Evolutionary conservation across 176 grass and related monocot genomes (phyloP), one percentile per base, ranked within the genome.

Genomic region (Musa troglodytarum): DNA sequence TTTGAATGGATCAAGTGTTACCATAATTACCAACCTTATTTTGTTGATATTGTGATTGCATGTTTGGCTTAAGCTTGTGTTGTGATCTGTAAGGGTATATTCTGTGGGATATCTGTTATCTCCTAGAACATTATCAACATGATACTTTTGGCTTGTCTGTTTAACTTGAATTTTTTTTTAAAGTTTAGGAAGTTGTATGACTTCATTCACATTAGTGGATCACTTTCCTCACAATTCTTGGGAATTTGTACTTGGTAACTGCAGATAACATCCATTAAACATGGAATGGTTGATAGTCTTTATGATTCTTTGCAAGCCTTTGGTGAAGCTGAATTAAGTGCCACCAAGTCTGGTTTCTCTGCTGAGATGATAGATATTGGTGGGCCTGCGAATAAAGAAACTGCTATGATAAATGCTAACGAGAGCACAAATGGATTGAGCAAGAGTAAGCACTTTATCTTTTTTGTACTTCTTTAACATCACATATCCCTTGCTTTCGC

Each of bases 251-350:
- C 20, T 55, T n/a, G 68, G 53, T 49, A 83, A 65, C 79, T 84
- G 75, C 88, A 98, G 94, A 90, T 93, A 63, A 90, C 74, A 76
- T 84, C 90, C 0, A 98, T 98, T 72, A 83, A 75, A 62, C 75
- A 79, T 87, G 94, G 94, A 78, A 71, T 88, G 25, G 75, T 88
- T 55, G 90, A 93, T 76, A 98, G 94, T 75, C 72, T 98, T 75
- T 93, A 98, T 8, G 94, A 98, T 78, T 50, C 74, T 12, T 90
- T 93, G 54, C 86, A 93, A 78, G 76, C 79, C 52, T 83, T 83
- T 80, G 74, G 74, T 85, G 83, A 91, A 81, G 88, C 78, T 83
- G 86, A 82, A 54, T 74, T 58, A 74, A 79, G 71, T 83, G 78
- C 68, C 74, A 74, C 76, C 77, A 75, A 74, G 76, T 79, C 76